Evolutionary conservation across 306 rosid genomes (phyloP).

Genomic region (Prunus campanulata): DNA sequence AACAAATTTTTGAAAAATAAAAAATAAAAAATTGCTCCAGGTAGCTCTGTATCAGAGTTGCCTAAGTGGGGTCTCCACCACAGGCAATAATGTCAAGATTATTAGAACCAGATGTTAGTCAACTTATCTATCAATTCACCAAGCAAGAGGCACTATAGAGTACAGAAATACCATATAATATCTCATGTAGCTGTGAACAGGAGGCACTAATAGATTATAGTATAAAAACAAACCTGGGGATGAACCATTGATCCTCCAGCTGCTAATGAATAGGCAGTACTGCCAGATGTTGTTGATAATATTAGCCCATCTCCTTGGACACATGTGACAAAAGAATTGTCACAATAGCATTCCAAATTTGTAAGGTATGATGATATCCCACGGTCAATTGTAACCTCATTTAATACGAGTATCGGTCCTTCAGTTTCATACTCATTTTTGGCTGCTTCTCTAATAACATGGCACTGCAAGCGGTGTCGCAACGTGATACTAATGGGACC

Average conservation of each 20-base stretch:
- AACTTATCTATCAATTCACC: neutral
- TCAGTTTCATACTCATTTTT: slow-evolving; percentile 76
- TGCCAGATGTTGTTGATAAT: slow-evolving; percentile 91
- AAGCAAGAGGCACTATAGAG: neutral
- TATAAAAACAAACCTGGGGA: slow-evolving; percentile 71
- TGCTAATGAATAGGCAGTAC: slow-evolving; percentile 96
- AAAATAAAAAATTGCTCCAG: neutral
- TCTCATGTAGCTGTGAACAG: neutral
- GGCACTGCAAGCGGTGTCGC: slow-evolving; percentile 82
- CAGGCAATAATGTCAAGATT: neutral
- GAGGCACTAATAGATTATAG: neutral
- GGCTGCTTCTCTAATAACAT: slow-evolving; percentile 77
- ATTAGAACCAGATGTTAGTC: neutral
- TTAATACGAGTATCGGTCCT: slow-evolving; percentile 83
- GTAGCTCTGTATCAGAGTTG: neutral
- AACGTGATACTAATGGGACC: slow-evolving; percentile 91
- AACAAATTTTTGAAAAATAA: neutral
- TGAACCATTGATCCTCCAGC: slow-evolving; percentile 99
- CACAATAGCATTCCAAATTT: slow-evolving; percentile 93
- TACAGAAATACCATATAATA: neutral
- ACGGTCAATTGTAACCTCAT: slow-evolving; percentile 95
- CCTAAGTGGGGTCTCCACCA: neutral
- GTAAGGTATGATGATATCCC: slow-evolving; percentile 95
- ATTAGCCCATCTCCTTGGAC: slow-evolving; percentile 98
- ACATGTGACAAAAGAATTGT: slow-evolving; percentile 77